Percentiles rank a stretch among this genome's conserved stretches.
Evolutionary conservation across 2,329 filamentous ascomycete species (phyloP).

Genomic region (Juglanconis sp.): DNA sequence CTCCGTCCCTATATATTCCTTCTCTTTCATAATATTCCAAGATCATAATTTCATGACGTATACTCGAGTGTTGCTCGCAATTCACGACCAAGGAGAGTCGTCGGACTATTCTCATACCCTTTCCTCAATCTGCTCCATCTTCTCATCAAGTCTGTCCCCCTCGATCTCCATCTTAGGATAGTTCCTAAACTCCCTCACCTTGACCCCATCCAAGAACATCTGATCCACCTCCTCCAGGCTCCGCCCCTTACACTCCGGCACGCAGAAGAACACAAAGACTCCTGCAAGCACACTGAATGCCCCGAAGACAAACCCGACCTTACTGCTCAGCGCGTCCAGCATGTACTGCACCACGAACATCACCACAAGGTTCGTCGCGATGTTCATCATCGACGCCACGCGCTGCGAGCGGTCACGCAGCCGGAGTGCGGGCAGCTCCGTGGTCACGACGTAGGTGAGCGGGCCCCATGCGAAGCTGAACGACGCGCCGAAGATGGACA

Average conservation of each 20-base stretch:
- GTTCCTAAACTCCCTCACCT: background rate
- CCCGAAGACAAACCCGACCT: conserved; percentile 36
- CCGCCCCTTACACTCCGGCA: conserved; percentile 37
- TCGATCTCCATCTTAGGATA: background rate
- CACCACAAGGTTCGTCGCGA: conserved; percentile 30
- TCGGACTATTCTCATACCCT: background rate
- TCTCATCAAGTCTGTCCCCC: background rate
- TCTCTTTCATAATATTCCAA: too few relatives aligned
- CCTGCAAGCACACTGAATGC: conserved; percentile 22
- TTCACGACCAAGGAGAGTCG: too few relatives aligned
- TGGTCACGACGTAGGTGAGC: conserved; percentile 32
- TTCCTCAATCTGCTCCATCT: background rate
- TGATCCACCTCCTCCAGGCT: conserved; percentile 37
- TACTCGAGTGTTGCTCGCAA: too few relatives aligned
- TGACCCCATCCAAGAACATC: background rate
- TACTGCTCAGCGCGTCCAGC: conserved; percentile 31
- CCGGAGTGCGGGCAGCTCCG: conserved; percentile 30
- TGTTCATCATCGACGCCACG: conserved; percentile 27
- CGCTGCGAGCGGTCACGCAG: conserved; percentile 31
- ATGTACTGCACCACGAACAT: conserved; percentile 37
- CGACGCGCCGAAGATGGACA: conserved; percentile 29
- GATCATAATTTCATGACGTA: too few relatives aligned
- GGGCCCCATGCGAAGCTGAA: conserved; percentile 34
- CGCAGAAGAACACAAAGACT: conserved; percentile 27
- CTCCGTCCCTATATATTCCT: too few relatives aligned